Base-by-base conservation (phyloP, 106 monocot genomes). In the Hemerocallis citrina region DNA sequence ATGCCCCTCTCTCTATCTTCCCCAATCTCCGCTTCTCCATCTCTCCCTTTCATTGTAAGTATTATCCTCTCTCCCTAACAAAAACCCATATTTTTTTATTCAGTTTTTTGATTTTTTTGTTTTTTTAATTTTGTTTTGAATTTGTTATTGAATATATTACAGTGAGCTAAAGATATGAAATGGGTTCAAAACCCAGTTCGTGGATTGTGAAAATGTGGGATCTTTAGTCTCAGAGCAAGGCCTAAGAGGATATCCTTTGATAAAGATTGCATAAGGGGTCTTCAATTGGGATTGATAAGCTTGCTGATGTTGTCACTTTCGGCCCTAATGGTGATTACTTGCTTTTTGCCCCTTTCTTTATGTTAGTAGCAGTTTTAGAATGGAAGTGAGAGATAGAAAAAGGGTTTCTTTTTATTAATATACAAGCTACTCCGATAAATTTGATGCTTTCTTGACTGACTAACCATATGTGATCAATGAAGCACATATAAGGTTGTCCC, bases 281-380 rank as follows among this genome's bases (percentile, higher is more conserved):
- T 96, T 59, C 68, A 68, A 11, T 61, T 3, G 96, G 96, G 47
- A 84, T 96, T 5, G 72, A 96, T 75, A 96, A 96, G 74, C 87
- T 96, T 28, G 96, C 91, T 6, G 86, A 96, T 62, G 86, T 84
- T 7, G 87, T 87, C 29, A 96, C 96, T n/a, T 64, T 96, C 21
- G 96, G 96, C 13, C 91, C 96, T n/a, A 96, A 79, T 84, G 96
- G 96, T 88, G 31, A n/a, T n/a, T n/a, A n/a, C n/a, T n/a, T n/a
- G n/a, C n/a, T n/a, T n/a, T n/a, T n/a, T n/a, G n/a, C n/a, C n/a
- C n/a, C n/a, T n/a, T n/a, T n/a, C n/a, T n/a, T n/a, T n/a, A n/a
- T n/a, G n/a, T n/a, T n/a, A n/a, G n/a, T n/a, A n/a, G n/a, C n/a
- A n/a, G n/a, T n/a, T n/a, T n/a, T n/a, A n/a, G n/a, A 88, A 38